Percentiles rank a stretch among this genome's conserved stretches.
These are phyloP conservation scores for Pyrenophora tritici-repentis DNA, from an alignment of 2,329 filamentous ascomycete genomes.

Conservation along the genomic window DNA sequence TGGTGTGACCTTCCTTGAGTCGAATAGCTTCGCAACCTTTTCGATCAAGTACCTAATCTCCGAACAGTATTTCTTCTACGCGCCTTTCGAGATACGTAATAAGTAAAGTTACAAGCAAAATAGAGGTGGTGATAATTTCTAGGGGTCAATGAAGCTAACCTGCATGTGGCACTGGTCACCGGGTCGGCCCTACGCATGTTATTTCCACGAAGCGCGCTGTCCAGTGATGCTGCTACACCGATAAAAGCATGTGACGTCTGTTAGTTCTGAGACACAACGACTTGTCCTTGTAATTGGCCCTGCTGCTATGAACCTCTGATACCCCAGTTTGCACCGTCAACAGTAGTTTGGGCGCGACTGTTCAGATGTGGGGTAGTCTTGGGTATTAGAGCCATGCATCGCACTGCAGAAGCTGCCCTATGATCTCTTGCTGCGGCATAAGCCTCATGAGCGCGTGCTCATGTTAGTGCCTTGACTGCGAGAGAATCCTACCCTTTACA, in stretches of 20 bases:
- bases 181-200: conserved; percentile 33
- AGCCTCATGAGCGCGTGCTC: conserved; percentile 31
- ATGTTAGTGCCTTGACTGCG: conserved; percentile 17
- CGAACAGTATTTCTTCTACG: not conserved
- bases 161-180: conserved; percentile 35
- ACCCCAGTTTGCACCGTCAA: conserved; percentile 7
- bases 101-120: not conserved
- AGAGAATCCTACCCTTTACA: conserved; percentile 15
- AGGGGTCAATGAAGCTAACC: conserved; percentile 27
- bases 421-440: conserved; percentile 28
- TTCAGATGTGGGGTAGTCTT: conserved; percentile 15
- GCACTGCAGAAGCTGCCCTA: conserved; percentile 29
- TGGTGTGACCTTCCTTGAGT: not conserved
- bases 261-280: conserved; percentile 10
- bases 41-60: not conserved
- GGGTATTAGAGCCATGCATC: conserved; percentile 16
- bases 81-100: not conserved
- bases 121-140: not conserved
- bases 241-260: conserved; percentile 35
- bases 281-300: conserved; percentile 4
- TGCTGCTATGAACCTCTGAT: not conserved
- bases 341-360: conserved; percentile 4
- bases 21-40: not conserved
- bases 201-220: conserved; percentile 22
- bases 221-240: conserved; percentile 25